A percentile compares a stretch with the other conserved stretches of the same genome.
These are phyloP conservation scores for Cairneyella variabilis DNA, from an alignment of 495 filamentous ascomycete genomes.

Conservation along the genomic window DNA sequence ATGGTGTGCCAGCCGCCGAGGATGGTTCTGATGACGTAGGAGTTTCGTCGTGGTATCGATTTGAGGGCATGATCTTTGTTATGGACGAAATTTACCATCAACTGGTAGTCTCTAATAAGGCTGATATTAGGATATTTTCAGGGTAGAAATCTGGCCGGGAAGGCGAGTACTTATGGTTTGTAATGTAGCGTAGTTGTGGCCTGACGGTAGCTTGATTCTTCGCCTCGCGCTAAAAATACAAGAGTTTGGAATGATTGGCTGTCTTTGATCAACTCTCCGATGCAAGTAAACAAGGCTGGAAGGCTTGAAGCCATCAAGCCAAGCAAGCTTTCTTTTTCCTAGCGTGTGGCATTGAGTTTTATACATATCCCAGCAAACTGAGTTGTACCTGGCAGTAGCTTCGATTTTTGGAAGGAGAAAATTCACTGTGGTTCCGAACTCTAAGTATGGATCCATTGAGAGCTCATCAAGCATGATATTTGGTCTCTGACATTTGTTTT, in stretches of 20 bases:
- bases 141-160: neutral
- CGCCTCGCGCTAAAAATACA: neutral
- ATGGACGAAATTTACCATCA: neutral
- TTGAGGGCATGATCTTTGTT: conserved; percentile 2
- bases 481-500: too few species aligned
- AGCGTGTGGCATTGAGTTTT: too few species aligned
- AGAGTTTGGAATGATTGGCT: neutral
- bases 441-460: too few species aligned
- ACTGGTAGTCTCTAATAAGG: neutral
- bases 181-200: neutral
- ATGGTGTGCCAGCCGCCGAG: conserved; percentile 1
- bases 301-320: too few species aligned
- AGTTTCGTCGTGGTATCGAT: conserved; percentile 5
- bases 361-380: too few species aligned
- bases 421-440: too few species aligned
- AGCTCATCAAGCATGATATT: too few species aligned
- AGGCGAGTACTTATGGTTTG: neutral
- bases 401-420: too few species aligned
- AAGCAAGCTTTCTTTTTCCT: too few species aligned
- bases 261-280: too few species aligned
- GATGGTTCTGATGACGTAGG: conserved; percentile 19
- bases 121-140: neutral
- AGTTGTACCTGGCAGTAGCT: too few species aligned
- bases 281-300: too few species aligned
- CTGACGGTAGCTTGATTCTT: neutral